Conservation (phyloP, 306 rosid genomes). For the Fragaria vesca region DNA sequence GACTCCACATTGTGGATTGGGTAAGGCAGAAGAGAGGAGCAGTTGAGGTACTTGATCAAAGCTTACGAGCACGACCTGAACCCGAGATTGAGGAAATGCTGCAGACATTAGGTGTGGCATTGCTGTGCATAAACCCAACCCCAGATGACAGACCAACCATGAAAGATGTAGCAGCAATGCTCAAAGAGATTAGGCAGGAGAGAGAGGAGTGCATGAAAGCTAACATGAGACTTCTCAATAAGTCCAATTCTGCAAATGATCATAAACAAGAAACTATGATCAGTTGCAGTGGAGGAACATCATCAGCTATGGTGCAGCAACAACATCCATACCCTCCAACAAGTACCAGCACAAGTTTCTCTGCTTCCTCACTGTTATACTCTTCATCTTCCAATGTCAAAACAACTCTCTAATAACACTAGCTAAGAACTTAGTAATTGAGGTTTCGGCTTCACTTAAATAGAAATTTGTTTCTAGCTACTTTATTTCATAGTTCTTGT, state of each 20-base stretch:
- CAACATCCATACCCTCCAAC: constrained; percentile 26
- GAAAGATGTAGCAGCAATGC: constrained; percentile 87
- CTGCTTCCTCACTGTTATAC: constrained; percentile 37
- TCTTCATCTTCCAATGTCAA: constrained; percentile 35
- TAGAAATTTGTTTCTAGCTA: neutral
- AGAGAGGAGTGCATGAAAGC: constrained; percentile 54
- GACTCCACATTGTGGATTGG: constrained; percentile 90
- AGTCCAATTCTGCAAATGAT: constrained; percentile 35
- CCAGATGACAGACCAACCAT: constrained; percentile 78
- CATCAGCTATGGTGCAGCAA: constrained; percentile 17
- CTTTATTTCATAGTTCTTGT: neutral
- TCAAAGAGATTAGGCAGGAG: constrained; percentile 63
- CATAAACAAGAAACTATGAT: constrained; percentile 28
- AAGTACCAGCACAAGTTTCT: constrained; percentile 38
- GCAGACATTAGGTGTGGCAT: constrained; percentile 80
- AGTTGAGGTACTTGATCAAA: constrained; percentile 51
- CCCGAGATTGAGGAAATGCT: constrained; percentile 63
- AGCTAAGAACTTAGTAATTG: constrained; percentile 1
- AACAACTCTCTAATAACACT: constrained; percentile 26
- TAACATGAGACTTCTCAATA: constrained; percentile 37
- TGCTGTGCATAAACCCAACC: constrained; percentile 67
- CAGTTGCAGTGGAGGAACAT: constrained; percentile 21
- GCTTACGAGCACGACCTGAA: constrained; percentile 55
- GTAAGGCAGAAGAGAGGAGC: constrained; percentile 55
- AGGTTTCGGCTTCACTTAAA: neutral